Evolutionary conservation across 257 asterid genomes (phyloP).

Genomic region (Rauvolfia tetraphylla): DNA sequence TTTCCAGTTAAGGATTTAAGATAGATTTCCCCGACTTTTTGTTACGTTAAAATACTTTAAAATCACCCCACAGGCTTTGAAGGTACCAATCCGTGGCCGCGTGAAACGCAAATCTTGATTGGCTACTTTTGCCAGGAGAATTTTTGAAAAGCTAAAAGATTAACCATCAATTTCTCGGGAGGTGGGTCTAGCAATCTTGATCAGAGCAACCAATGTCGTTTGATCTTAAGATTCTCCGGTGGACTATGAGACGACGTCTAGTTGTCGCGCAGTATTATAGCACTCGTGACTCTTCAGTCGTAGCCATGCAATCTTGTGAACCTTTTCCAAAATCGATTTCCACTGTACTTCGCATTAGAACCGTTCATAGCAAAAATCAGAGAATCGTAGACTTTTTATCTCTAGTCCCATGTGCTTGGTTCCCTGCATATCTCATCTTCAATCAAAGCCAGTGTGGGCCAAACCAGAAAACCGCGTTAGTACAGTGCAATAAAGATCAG

Average conservation of each 20-base stretch:
- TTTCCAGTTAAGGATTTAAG: too few species aligned
- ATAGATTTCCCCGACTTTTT: too few species aligned
- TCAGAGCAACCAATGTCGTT: background rate
- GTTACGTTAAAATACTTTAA: too few species aligned
- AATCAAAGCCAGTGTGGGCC: constrained; percentile 6
- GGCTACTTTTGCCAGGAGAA: background rate
- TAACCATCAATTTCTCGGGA: background rate
- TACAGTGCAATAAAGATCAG: background rate
- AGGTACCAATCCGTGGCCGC: too few species aligned
- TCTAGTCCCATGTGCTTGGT: constrained; percentile 14
- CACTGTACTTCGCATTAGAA: background rate
- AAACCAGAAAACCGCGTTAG: constrained; percentile 1
- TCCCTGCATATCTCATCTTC: background rate
- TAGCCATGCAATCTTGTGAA: background rate
- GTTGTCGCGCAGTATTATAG: background rate
- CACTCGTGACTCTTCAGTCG: background rate
- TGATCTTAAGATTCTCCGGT: background rate
- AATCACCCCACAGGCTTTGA: background rate
- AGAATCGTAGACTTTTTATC: constrained; percentile 16
- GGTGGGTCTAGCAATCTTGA: background rate
- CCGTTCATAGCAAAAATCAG: constrained; percentile 11
- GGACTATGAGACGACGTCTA: background rate
- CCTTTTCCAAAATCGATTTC: background rate
- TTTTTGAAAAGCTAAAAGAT: background rate
- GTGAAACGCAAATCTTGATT: background rate